Percentiles rank a stretch among this genome's conserved stretches.
Conservation (phyloP, 2,329 filamentous ascomycete species). For the Lojkania enalia region DNA sequence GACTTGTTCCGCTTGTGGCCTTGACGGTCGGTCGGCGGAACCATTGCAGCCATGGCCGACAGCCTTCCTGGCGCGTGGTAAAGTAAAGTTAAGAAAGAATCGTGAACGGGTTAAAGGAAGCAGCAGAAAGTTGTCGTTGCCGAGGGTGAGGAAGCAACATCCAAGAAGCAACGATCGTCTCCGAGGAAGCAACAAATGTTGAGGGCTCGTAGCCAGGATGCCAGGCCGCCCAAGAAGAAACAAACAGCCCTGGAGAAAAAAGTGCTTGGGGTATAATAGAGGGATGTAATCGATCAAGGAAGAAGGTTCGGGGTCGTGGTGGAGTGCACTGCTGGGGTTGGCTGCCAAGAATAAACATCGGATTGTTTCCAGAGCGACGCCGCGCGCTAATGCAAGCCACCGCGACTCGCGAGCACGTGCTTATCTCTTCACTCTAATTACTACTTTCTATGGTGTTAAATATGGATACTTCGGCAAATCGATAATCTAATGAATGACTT, state of each 20-base stretch:
- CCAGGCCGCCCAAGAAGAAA: constrained; percentile 17
- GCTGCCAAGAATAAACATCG: constrained; percentile 1
- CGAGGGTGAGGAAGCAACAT: no score
- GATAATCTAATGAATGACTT: no score
- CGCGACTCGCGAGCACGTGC: neutral
- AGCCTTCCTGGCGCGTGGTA: no score
- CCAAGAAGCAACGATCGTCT: no score
- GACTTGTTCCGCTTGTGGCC: constrained; percentile 47
- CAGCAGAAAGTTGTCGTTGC: no score
- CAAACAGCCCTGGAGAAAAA: no score
- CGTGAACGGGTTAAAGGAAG: no score
- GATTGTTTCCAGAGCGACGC: constrained; percentile 2
- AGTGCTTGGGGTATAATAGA: constrained; percentile 28
- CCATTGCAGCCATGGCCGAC: constrained; percentile 12
- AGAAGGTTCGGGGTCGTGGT: constrained; percentile 1
- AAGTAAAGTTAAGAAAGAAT: no score
- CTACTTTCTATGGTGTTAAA: no score
- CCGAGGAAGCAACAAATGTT: no score
- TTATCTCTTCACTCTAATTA: no score
- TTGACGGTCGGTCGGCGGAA: constrained; percentile 5
- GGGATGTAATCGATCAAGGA: constrained; percentile 25
- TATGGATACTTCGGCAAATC: no score
- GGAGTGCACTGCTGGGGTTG: neutral
- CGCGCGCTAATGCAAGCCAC: neutral
- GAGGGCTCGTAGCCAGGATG: constrained; percentile 10